Evolutionary conservation across 768 basidiomycete species (phyloP), one percentile per base, ranked within the genome.

Genomic region (Lyophyllum atratum): DNA sequence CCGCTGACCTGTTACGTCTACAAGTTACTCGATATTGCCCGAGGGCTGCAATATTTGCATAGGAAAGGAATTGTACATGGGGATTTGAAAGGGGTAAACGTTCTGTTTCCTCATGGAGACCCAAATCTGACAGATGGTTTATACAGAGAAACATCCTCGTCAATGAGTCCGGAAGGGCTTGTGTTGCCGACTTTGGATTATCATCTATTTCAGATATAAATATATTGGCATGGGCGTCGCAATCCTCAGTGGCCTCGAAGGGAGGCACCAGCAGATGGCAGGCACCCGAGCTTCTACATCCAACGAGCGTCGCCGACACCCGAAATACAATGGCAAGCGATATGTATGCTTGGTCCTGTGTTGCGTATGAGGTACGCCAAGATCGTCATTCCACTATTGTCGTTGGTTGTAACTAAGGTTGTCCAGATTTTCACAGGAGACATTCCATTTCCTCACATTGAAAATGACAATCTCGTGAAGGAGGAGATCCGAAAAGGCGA

Each of bases 271-370:
- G 60, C 5, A 19, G 68, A 51, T 71, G 67, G 67, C 62, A 63
- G 31, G 70, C 70, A 1, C 70, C 70, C 1, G 70, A 71, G 45
- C 37, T 70, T 2, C 47, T 63, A 21, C 49, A 59, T 22, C 19
- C 46, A 1, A 49, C 46, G 11, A 24, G 26, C 19, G 21, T 42
- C 24, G 47, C 51, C 19, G 49, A 37, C n/a, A 24, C 19, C 5
- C 15, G 58, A 29, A 24, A 55, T 39, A 62, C 59, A 9, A 61
- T 61, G n/a, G 52, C 57, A 4, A 68, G 64, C 15, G 70, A 71
- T 54, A 51, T 71, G n/a, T 71, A 70, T 42, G 66, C 70, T n/a
- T 70, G 66, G 54, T 52, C 62, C 2, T 66, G 66, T 39, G 65
- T 68, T 17, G 65, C 56, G 46, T 67, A 67, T 25, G 68, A 71